Conservation (phyloP, 2,329 filamentous ascomycete species). For the Chaetomium olivaceum region DNA sequence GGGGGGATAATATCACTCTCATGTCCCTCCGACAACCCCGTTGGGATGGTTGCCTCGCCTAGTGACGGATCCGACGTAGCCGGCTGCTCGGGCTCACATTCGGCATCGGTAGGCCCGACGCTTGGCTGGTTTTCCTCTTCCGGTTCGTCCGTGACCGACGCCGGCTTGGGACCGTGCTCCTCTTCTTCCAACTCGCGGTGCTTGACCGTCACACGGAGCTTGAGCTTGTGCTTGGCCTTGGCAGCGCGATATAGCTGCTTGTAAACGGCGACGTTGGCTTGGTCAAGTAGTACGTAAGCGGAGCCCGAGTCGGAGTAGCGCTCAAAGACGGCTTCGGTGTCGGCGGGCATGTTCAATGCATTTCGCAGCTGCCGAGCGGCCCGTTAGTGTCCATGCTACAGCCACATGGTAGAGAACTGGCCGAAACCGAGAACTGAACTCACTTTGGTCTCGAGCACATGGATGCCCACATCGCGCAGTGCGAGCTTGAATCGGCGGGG, state of each 20-base stretch:
- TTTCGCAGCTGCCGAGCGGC: conserved; percentile 64
- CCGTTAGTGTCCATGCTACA: conserved; percentile 2
- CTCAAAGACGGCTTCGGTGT: conserved; percentile 71
- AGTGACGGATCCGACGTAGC: conserved; percentile 20
- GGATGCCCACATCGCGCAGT: conserved; percentile 76
- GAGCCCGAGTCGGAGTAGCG: conserved; percentile 93
- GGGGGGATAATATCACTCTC: too few species aligned
- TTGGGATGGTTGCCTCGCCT: too few species aligned
- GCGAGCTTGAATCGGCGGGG: conserved; percentile 87
- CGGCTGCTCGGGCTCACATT: conserved; percentile 30
- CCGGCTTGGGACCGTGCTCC: conserved; percentile 4
- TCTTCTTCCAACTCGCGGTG: conserved; percentile 30
- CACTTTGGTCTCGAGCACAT: conserved; percentile 80
- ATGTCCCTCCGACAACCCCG: too few species aligned
- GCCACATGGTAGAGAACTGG: background rate
- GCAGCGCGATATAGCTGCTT: conserved; percentile 96
- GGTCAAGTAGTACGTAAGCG: conserved; percentile 76
- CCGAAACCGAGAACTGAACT: conserved; percentile 41
- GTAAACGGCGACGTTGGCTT: conserved; percentile 78
- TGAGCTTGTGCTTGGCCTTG: conserved; percentile 97
- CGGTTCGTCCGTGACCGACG: background rate
- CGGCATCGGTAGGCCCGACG: conserved; percentile 26
- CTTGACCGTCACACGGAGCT: conserved; percentile 68
- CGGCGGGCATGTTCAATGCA: conserved; percentile 64
- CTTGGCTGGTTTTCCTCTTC: conserved; percentile 37